Evolutionary conservation across 805 yeast genomes (phyloP).

Genomic region (Saccharomyces cerevisiae): DNA sequence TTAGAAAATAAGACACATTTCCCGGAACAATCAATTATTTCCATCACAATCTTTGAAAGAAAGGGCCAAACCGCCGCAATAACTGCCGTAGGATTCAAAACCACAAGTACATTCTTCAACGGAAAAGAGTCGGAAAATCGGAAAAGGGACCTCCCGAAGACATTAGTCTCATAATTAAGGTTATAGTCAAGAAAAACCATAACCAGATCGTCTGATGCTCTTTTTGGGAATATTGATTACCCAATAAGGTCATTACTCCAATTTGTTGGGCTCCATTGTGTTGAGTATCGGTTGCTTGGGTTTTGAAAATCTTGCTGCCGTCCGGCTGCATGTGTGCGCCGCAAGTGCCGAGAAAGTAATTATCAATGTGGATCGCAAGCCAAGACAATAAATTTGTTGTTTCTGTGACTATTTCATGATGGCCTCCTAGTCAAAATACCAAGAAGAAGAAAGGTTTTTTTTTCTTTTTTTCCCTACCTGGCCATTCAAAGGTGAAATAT

Average conservation of each 20-base stretch:
- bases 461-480: not conserved
- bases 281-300: not conserved
- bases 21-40: not conserved
- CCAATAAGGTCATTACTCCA: not conserved
- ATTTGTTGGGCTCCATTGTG: not conserved
- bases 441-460: not conserved
- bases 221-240: not conserved
- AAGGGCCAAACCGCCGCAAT: not conserved
- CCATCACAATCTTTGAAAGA: not conserved
- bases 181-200: not conserved
- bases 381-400: not conserved
- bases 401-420: not conserved
- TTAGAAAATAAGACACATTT: not conserved
- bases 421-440: not conserved
- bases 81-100: not conserved
- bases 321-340: not conserved
- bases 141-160: not conserved
- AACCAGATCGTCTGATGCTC: not conserved
- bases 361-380: not conserved
- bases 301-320: not conserved
- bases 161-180: not conserved
- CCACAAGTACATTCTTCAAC: not conserved
- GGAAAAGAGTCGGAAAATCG: not conserved
- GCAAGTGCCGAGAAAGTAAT: not conserved
- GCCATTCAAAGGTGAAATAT: not conserved